phyloP scores from a whole-genome alignment of 306 rosid species.

The Pterocarpus santalinus region DNA sequence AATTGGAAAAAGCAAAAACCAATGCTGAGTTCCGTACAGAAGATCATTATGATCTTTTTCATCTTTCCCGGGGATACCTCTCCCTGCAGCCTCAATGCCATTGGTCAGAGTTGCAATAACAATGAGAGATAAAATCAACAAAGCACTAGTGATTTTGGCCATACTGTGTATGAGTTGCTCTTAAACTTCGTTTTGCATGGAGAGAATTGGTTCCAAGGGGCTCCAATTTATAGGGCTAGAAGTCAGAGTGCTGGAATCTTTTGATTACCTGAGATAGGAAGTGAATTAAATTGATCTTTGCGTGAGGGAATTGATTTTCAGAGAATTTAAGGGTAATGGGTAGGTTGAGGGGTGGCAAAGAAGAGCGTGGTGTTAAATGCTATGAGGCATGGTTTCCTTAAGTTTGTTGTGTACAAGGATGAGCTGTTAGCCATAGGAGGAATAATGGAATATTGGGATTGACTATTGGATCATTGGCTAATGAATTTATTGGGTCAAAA shows the following conservation, averaged over 20 bases:
- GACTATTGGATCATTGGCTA: neutral
- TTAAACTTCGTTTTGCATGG: slow-evolving; percentile 25
- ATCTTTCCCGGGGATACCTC: slow-evolving; percentile 31
- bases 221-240: slow-evolving; percentile 47
- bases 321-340: neutral
- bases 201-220: slow-evolving; percentile 7
- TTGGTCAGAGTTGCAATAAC: slow-evolving; percentile 34
- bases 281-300: slow-evolving; percentile 22
- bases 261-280: slow-evolving; percentile 1
- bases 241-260: slow-evolving; percentile 8
- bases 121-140: slow-evolving; percentile 38
- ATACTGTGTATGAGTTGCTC: slow-evolving; percentile 19
- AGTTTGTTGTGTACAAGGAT: neutral
- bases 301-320: neutral
- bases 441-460: neutral
- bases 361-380: neutral
- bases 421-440: neutral
- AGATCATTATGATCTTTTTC: neutral
- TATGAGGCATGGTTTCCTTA: slow-evolving; percentile 19
- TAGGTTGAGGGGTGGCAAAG: neutral
- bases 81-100: slow-evolving; percentile 44
- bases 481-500: slow-evolving; percentile 6
- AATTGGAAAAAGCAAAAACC: slow-evolving; percentile 2
- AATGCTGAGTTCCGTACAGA: slow-evolving; percentile 13
- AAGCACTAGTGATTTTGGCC: slow-evolving; percentile 43